phyloP scores from a whole-genome alignment of 108 stramenopile genomes.

The Fragilariopsis cylindrus region DNA sequence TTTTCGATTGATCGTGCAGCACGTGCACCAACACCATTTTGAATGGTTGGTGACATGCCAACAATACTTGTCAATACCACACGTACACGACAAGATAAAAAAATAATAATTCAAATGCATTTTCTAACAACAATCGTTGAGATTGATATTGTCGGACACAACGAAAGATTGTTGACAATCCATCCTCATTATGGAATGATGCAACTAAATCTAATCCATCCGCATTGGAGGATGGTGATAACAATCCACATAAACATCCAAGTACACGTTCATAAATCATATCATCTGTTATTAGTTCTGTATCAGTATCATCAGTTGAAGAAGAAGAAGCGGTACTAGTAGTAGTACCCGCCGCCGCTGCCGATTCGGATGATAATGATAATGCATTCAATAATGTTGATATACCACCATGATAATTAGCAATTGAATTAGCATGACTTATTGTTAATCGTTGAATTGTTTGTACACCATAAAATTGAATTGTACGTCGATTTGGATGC shows the following conservation, averaged over 20 bases:
- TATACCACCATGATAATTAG: constrained; percentile 11
- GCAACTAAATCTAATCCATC: constrained; percentile 12
- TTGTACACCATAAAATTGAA: not conserved
- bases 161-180: constrained; percentile 4
- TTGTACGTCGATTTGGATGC: not conserved
- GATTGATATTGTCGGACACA: constrained; percentile 4
- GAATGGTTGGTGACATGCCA: not conserved
- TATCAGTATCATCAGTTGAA: not conserved
- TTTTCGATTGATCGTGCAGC: not conserved
- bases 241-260: not conserved
- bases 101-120: not conserved
- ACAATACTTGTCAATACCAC: constrained; percentile 11
- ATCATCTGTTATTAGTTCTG: not conserved
- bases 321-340: no score
- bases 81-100: constrained; percentile 8
- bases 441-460: not conserved
- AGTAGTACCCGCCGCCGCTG: not conserved
- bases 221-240: constrained; percentile 9
- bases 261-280: not conserved
- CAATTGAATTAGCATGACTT: constrained; percentile 6
- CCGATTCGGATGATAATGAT: not conserved
- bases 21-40: not conserved
- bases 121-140: not conserved
- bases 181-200: constrained; percentile 1
- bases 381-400: constrained; percentile 6